Conservation (phyloP, 2,329 filamentous ascomycete species). For the Cladophialophora bantiana region DNA sequence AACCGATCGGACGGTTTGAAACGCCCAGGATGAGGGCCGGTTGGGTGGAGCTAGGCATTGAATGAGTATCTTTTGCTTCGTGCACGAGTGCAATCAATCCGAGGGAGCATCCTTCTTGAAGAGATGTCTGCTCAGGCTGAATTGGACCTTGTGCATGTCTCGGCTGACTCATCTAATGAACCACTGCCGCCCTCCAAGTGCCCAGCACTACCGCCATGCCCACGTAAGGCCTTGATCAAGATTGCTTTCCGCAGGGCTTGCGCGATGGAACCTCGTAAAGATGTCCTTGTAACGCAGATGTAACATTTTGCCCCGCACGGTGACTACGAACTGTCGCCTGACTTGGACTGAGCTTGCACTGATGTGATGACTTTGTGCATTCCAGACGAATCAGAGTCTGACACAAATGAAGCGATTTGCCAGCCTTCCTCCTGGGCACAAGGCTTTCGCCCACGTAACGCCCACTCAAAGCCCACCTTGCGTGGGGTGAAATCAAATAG, state of each 20-base stretch:
- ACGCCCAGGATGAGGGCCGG: background rate
- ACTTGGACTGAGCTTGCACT: background rate
- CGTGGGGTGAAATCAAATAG: conserved; percentile 7
- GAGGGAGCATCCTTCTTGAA: background rate
- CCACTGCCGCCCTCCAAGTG: background rate
- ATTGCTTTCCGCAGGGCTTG: background rate
- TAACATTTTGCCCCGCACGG: background rate
- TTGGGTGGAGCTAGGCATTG: background rate
- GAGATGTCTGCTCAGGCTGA: background rate
- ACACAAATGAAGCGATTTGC: conserved; percentile 6
- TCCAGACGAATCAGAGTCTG: background rate
- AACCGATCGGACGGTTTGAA: background rate
- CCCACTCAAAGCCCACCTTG: background rate
- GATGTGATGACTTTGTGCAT: background rate
- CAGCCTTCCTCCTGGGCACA: conserved; percentile 1
- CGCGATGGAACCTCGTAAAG: conserved; percentile 6
- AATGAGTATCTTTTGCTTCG: background rate
- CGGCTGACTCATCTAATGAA: background rate
- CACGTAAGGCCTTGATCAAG: background rate
- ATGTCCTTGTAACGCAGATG: background rate
- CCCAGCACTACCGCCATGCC: background rate
- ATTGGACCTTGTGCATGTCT: background rate
- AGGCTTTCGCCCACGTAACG: background rate
- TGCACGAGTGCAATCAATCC: background rate
- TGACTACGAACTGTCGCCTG: background rate